These are phyloP conservation scores for Psidium guajava DNA, from an alignment of 345 rosid genomes.

Conservation along the genomic window DNA sequence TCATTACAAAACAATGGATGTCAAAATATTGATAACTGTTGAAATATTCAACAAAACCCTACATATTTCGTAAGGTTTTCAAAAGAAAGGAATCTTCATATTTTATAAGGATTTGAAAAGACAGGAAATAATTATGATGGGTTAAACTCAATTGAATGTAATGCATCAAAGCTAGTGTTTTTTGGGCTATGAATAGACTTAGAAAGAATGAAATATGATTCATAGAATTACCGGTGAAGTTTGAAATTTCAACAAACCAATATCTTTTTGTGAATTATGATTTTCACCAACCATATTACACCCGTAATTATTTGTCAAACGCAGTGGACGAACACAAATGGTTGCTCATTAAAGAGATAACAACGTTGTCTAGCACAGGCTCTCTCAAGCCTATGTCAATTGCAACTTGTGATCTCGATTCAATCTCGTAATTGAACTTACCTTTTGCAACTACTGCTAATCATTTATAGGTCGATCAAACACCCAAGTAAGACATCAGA, in stretches of 20 bases:
- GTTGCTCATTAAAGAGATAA: background rate
- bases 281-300: background rate
- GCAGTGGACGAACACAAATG: too few relatives aligned
- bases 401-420: background rate
- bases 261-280: background rate
- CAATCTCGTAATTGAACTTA: background rate
- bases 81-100: background rate
- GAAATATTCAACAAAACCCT: background rate
- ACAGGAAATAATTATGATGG: background rate
- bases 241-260: background rate
- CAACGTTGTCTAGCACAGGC: background rate
- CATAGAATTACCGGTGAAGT: background rate
- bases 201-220: background rate
- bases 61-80: background rate
- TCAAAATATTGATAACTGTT: background rate
- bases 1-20: background rate
- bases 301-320: background rate
- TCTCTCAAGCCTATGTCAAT: background rate
- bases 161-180: background rate
- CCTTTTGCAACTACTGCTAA: background rate
- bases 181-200: background rate
- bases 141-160: background rate
- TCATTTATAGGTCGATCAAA: background rate
- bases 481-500: background rate
- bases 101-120: background rate